Evolutionary conservation across 2,329 filamentous ascomycete genomes (phyloP).

Genomic region (Piedraia hortae): DNA sequence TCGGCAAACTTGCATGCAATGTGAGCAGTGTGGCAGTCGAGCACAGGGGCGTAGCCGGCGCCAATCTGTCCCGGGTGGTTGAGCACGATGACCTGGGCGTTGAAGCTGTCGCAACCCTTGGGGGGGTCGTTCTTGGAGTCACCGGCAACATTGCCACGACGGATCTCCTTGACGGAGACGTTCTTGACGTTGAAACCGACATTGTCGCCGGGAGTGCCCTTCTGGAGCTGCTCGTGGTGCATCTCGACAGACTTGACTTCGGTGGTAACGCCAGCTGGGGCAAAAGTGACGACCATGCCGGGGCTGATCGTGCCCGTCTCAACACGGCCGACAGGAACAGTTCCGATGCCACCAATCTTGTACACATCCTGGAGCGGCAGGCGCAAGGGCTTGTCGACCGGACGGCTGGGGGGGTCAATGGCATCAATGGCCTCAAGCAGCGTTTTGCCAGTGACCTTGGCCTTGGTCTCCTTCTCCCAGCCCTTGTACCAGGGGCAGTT

Average conservation of each 20-base stretch:
- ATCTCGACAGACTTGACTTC: constrained; percentile 99
- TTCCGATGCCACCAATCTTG: constrained; percentile 99
- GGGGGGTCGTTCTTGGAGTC: constrained; percentile 99
- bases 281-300: constrained; percentile 90
- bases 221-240: constrained; percentile 95
- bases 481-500: constrained; percentile 99
- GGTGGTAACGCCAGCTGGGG: constrained; percentile 95
- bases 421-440: constrained; percentile 96
- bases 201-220: constrained; percentile 98
- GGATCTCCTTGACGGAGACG: constrained; percentile 99
- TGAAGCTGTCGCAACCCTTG: constrained; percentile 71
- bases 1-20: constrained; percentile 99
- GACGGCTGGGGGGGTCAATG: constrained; percentile 79
- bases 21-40: constrained; percentile 99
- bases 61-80: constrained; percentile 99
- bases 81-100: constrained; percentile 98
- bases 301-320: constrained; percentile 88
- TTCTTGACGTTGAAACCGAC: constrained; percentile 99
- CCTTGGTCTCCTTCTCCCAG: constrained; percentile 96
- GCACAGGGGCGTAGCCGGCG: constrained; percentile 94
- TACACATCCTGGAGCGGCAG: constrained; percentile 99
- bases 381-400: constrained; percentile 97
- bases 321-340: constrained; percentile 98
- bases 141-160: constrained; percentile 98
- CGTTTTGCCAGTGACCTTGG: constrained; percentile 78